A percentile compares a stretch with the other conserved stretches of the same genome.
Conservation (phyloP, 345 rosid species). For the Alliaria petiolata region DNA sequence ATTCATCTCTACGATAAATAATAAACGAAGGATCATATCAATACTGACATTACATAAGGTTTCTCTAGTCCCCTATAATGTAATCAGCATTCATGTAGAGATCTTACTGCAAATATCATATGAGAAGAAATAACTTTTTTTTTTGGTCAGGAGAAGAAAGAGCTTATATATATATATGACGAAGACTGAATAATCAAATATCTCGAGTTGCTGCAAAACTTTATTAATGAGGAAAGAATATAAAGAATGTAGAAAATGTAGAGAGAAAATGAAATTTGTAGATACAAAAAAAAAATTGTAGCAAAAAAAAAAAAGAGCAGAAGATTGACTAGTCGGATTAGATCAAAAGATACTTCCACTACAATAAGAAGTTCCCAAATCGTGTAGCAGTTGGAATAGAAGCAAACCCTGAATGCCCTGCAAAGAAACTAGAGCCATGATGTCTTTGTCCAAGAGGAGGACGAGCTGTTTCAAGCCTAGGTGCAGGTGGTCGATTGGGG, state of each 20-base stretch:
- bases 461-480: slow-evolving; percentile 86
- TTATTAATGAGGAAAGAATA: neutral
- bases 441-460: slow-evolving; percentile 32
- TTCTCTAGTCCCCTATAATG: neutral
- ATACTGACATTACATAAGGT: too few relatives aligned
- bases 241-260: neutral
- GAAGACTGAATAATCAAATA: neutral
- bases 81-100: neutral
- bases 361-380: slow-evolving; percentile 72
- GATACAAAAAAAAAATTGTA: too few relatives aligned
- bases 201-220: neutral
- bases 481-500: slow-evolving; percentile 84
- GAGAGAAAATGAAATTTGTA: too few relatives aligned
- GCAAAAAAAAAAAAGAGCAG: neutral
- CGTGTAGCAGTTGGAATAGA: slow-evolving; percentile 56
- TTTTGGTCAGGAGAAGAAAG: too few relatives aligned
- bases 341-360: neutral
- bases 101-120: neutral
- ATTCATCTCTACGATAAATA: neutral
- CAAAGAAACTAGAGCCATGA: slow-evolving; percentile 4
- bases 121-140: too few relatives aligned
- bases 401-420: slow-evolving; percentile 44
- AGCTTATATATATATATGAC: too few relatives aligned
- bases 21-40: neutral
- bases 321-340: neutral